phyloP scores from a whole-genome alignment of 495 filamentous ascomycete genomes.

The Xylaria bambusicola region DNA sequence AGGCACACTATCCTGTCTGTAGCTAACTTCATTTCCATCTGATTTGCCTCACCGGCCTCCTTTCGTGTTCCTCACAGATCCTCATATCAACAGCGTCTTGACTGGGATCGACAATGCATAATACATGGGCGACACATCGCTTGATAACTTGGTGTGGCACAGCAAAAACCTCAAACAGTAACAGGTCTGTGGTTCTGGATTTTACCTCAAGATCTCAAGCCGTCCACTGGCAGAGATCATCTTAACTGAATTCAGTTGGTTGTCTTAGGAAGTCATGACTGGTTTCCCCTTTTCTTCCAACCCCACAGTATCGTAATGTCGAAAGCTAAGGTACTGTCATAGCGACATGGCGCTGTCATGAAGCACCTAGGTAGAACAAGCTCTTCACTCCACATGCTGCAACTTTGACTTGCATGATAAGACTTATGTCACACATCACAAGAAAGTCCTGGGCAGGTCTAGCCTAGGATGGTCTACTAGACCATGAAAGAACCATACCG shows the following conservation, averaged over 20 bases:
- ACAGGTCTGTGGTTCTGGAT: too few species aligned
- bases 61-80: neutral
- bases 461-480: too few species aligned
- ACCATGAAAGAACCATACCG: neutral
- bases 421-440: neutral
- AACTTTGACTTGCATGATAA: conserved; percentile 1
- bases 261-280: neutral
- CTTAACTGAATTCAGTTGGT: too few species aligned
- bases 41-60: neutral
- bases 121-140: neutral
- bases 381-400: conserved; percentile 3
- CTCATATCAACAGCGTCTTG: neutral
- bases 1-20: neutral
- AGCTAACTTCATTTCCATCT: neutral
- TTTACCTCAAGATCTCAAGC: too few species aligned
- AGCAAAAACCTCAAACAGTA: conserved; percentile 3
- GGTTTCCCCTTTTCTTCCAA: too few species aligned
- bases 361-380: neutral
- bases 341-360: neutral
- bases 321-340: neutral
- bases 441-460: too few species aligned
- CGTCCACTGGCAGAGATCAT: too few species aligned
- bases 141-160: neutral
- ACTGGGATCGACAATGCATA: neutral
- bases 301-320: too few species aligned